phyloP scores from a whole-genome alignment of 2,329 filamentous ascomycete species.

The Coniochaeta hoffmannii region DNA sequence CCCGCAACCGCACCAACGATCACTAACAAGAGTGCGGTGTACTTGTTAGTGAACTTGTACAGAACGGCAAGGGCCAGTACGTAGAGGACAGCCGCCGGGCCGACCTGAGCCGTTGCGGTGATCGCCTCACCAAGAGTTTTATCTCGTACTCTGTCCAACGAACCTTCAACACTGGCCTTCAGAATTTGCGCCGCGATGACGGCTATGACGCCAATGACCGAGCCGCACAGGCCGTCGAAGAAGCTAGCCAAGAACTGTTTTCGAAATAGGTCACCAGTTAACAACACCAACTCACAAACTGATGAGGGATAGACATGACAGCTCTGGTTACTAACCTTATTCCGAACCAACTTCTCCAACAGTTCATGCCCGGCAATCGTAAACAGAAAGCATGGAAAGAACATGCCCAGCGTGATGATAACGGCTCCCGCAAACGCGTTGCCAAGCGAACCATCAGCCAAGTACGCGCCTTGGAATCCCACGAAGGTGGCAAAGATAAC shows the following conservation, averaged over 20 bases:
- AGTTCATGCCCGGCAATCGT: slow-evolving; percentile 22
- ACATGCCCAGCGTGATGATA: slow-evolving; percentile 25
- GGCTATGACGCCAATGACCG: slow-evolving; percentile 23
- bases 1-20: slow-evolving; percentile 18
- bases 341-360: slow-evolving; percentile 22
- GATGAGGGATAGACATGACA: neutral
- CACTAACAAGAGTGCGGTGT: slow-evolving; percentile 17
- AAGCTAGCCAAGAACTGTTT: slow-evolving; percentile 22
- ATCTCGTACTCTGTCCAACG: slow-evolving; percentile 8
- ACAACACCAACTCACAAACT: slow-evolving; percentile 2
- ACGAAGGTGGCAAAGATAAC: slow-evolving; percentile 26
- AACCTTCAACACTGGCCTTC: slow-evolving; percentile 18
- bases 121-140: slow-evolving; percentile 8
- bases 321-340: slow-evolving; percentile 16
- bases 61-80: slow-evolving; percentile 17
- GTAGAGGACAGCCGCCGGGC: slow-evolving; percentile 19
- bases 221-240: slow-evolving; percentile 23
- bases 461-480: slow-evolving; percentile 22
- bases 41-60: slow-evolving; percentile 22
- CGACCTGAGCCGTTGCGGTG: slow-evolving; percentile 12
- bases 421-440: slow-evolving; percentile 23
- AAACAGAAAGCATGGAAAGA: slow-evolving; percentile 25
- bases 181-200: slow-evolving; percentile 22
- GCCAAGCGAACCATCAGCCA: slow-evolving; percentile 17
- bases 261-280: slow-evolving; percentile 4